A percentile compares a stretch with the other conserved stretches of the same genome.
Conservation (phyloP, 257 asterid species). For the Petrea volubilis region DNA sequence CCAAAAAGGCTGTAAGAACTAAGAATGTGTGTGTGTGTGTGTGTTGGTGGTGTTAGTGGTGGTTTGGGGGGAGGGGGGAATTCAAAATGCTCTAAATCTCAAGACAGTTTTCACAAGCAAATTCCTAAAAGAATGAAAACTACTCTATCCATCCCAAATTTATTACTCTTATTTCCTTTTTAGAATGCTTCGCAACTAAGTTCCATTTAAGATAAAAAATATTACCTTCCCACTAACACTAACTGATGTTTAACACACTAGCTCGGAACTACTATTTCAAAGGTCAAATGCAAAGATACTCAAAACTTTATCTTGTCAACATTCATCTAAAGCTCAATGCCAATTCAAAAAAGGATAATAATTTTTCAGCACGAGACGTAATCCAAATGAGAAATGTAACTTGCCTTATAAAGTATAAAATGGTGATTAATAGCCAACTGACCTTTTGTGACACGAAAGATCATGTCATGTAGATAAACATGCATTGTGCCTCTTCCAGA, state of each 20-base stretch:
- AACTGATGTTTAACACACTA: neutral
- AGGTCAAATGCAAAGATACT: neutral
- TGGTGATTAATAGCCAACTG: neutral
- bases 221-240: neutral
- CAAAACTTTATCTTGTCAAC: neutral
- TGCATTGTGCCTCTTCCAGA: slow-evolving; percentile 56
- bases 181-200: neutral
- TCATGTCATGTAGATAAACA: slow-evolving; percentile 45
- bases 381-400: neutral
- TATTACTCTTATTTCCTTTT: neutral
- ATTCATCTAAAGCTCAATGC: neutral
- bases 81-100: neutral
- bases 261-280: neutral
- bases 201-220: neutral
- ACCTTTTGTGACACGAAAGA: slow-evolving; percentile 48
- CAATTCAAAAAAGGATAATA: neutral
- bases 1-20: neutral
- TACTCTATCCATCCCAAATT: neutral
- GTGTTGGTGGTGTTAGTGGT: too few species aligned
- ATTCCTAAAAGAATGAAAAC: neutral
- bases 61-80: neutral
- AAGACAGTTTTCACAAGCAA: neutral
- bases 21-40: too few species aligned
- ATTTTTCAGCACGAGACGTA: too few species aligned
- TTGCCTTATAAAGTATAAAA: neutral